phyloP scores from a whole-genome alignment of 2,329 filamentous ascomycete species.

The Xylariaceae sp. region DNA sequence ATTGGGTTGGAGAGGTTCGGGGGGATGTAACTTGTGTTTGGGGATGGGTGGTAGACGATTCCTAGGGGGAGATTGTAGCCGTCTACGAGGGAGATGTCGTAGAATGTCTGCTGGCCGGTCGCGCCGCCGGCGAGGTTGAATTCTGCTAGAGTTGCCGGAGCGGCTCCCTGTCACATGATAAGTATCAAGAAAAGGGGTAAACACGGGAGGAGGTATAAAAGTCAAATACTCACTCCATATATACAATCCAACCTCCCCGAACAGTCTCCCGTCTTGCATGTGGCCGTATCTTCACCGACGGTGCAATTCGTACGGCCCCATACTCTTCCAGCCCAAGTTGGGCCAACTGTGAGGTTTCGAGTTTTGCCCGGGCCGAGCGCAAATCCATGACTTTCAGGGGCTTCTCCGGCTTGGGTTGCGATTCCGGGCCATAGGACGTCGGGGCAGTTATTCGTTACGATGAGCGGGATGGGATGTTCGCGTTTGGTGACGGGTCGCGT shows the following conservation, averaged over 20 bases:
- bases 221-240: conserved; percentile 53
- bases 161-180: conserved; percentile 51
- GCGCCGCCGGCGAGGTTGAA: conserved; percentile 68
- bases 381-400: conserved; percentile 64
- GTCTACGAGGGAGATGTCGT: conserved; percentile 80
- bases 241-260: conserved; percentile 63
- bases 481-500: conserved; percentile 27
- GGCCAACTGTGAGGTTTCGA: conserved; percentile 58
- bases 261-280: conserved; percentile 74
- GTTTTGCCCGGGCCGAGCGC: conserved; percentile 55
- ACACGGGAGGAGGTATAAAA: conserved; percentile 1
- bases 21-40: conserved; percentile 61
- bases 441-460: conserved; percentile 66
- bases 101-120: conserved; percentile 61
- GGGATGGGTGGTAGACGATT: conserved; percentile 54
- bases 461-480: conserved; percentile 47
- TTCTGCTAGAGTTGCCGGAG: conserved; percentile 72
- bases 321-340: conserved; percentile 74
- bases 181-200: not conserved
- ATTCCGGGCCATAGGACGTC: conserved; percentile 73
- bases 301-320: conserved; percentile 84
- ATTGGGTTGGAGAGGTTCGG: conserved; percentile 72
- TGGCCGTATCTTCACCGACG: conserved; percentile 61
- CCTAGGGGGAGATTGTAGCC: conserved; percentile 76
- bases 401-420: conserved; percentile 64